Conservation (phyloP, 1,139 yeast genomes). For the Lodderomyces oxycetoniae region DNA sequence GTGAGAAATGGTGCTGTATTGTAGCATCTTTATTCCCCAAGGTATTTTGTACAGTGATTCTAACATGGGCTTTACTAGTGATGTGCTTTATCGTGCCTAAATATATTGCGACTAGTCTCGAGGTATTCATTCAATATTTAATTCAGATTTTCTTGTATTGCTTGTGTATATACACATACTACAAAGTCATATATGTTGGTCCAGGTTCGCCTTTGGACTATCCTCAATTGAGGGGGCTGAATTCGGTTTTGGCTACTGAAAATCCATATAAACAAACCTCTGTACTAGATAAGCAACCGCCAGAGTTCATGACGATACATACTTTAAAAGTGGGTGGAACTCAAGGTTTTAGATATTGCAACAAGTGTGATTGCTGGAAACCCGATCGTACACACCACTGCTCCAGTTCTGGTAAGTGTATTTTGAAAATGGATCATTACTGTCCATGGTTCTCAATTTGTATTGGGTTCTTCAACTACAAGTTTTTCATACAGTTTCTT, state of each 20-base stretch:
- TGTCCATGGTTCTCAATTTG: constrained; percentile 97
- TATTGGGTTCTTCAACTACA: constrained; percentile 78
- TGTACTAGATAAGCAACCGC: constrained; percentile 12
- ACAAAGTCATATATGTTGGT: constrained; percentile 51
- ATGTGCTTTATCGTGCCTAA: constrained; percentile 20
- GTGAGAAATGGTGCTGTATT: constrained; percentile 39
- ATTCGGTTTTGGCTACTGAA: too few species aligned
- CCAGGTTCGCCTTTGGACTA: constrained; percentile 60
- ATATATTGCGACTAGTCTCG: constrained; percentile 14
- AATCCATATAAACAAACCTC: constrained; percentile 9
- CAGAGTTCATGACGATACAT: constrained; percentile 16
- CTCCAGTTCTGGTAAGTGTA: constrained; percentile 63
- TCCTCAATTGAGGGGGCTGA: constrained; percentile 7
- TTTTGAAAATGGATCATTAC: constrained; percentile 82
- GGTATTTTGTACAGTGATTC: constrained; percentile 43
- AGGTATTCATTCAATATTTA: constrained; percentile 15
- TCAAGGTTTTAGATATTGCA: constrained; percentile 28
- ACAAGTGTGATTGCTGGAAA: constrained; percentile 80
- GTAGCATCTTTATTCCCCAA: constrained; percentile 58
- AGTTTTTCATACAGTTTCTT: constrained; percentile 70
- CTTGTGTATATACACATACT: constrained; percentile 43
- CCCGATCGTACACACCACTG: constrained; percentile 96
- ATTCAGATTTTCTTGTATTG: constrained; percentile 20
- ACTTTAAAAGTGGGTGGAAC: constrained; percentile 15
- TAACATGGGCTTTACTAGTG: constrained; percentile 58